A percentile compares a stretch with the other conserved stretches of the same genome.
These are phyloP conservation scores for Pseudogymnoascus sp. DNA, from an alignment of 2,329 filamentous ascomycete genomes.

Conservation along the genomic window DNA sequence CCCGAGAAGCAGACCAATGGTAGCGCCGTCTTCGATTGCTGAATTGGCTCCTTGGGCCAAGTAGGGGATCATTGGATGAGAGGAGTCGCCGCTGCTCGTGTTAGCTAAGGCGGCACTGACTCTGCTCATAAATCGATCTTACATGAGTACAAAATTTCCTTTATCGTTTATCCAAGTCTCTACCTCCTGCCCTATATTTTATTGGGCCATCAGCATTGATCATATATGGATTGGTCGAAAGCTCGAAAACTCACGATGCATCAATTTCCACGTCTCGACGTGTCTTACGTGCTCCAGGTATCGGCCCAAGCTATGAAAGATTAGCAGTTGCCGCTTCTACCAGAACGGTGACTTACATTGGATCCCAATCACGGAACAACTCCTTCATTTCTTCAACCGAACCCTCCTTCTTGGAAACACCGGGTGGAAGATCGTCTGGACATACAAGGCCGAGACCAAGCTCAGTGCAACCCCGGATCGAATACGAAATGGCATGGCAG, in stretches of 20 bases:
- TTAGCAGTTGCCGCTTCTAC: neutral
- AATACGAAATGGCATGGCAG: conserved; percentile 56
- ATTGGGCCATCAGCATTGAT: conserved; percentile 29
- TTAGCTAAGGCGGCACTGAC: neutral
- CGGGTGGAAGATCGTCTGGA: conserved; percentile 53
- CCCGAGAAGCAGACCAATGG: conserved; percentile 51
- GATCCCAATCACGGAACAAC: conserved; percentile 58
- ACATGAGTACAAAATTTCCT: conserved; percentile 19
- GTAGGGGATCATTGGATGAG: conserved; percentile 57
- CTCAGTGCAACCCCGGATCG: conserved; percentile 48
- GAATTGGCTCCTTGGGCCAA: conserved; percentile 61
- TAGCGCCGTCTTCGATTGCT: conserved; percentile 60
- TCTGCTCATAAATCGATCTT: neutral
- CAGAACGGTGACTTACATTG: conserved; percentile 31
- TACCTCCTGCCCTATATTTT: conserved; percentile 17
- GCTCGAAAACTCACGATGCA: conserved; percentile 30
- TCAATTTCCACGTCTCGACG: conserved; percentile 64
- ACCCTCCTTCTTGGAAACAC: conserved; percentile 44
- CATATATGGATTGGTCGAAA: neutral
- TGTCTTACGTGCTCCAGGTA: conserved; percentile 43
- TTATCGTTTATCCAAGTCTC: conserved; percentile 20
- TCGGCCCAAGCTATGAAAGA: conserved; percentile 24
- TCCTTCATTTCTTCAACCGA: conserved; percentile 52
- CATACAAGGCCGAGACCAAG: conserved; percentile 60
- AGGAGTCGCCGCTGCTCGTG: conserved; percentile 45